Conservation (phyloP, 164 flowering plant species). For the Berberis vulgaris region DNA sequence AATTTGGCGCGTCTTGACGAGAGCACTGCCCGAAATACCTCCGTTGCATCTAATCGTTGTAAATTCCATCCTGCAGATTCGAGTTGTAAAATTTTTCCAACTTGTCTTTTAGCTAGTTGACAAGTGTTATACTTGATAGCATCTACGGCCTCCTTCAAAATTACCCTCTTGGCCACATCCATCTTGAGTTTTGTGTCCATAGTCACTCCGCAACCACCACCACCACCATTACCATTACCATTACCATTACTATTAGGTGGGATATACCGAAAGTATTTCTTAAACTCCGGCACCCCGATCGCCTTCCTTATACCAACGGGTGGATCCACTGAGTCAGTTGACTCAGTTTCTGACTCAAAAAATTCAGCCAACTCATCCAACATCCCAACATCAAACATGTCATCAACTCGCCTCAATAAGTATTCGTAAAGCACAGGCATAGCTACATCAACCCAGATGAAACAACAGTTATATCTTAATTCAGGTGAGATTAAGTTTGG, state of each 20-base stretch:
- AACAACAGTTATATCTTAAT: conserved; percentile 67
- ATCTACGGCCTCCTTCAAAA: conserved; percentile 11
- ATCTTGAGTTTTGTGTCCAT: conserved; percentile 6
- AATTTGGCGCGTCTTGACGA: conserved; percentile 20
- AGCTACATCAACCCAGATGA: conserved; percentile 72
- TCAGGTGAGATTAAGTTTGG: conserved; percentile 16
- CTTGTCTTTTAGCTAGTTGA: conserved; percentile 65
- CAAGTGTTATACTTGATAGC: conserved; percentile 77
- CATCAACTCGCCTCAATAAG: conserved; percentile 61
- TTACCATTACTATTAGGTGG: no score
- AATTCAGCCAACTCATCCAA: conserved; percentile 58
- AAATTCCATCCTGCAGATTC: conserved; percentile 69
- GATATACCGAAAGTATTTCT: conserved; percentile 29
- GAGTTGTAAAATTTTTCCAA: conserved; percentile 61
- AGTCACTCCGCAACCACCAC: background rate
- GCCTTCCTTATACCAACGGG: conserved; percentile 37
- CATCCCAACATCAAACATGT: conserved; percentile 82
- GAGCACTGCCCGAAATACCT: conserved; percentile 39
- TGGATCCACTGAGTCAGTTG: conserved; percentile 11
- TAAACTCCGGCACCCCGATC: conserved; percentile 91
- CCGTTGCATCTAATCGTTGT: conserved; percentile 59
- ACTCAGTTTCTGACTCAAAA: conserved; percentile 20
- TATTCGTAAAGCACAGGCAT: conserved; percentile 36
- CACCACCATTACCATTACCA: background rate
- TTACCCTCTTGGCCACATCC: conserved; percentile 11